Conservation (phyloP, 2,329 filamentous ascomycete genomes). For the Calonectria honghensis region DNA sequence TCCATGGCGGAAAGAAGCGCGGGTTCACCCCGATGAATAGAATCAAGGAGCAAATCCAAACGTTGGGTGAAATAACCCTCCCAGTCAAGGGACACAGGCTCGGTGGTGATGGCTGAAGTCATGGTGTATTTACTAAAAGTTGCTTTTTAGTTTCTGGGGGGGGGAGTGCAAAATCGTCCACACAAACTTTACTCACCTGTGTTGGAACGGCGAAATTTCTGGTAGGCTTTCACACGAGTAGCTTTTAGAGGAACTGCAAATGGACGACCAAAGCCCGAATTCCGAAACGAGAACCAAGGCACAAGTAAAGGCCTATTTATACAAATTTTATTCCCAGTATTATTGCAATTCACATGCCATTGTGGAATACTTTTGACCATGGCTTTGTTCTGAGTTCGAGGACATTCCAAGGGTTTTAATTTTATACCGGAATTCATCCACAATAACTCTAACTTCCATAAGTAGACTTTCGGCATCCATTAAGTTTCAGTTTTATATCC, state of each 20-base stretch:
- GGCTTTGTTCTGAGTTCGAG: not conserved
- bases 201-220: not conserved
- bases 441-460: not conserved
- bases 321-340: too few species aligned
- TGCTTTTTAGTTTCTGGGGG: not conserved
- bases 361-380: too few species aligned
- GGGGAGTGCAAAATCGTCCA: not conserved
- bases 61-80: not conserved
- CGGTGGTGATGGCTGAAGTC: not conserved
- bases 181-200: not conserved
- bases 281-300: not conserved
- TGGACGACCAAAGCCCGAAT: accelerated
- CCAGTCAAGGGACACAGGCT: not conserved
- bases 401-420: not conserved
- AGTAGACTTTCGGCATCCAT: not conserved
- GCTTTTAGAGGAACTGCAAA: not conserved
- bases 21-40: not conserved
- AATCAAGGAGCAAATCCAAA: not conserved
- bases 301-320: not conserved
- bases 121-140: not conserved
- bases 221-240: not conserved
- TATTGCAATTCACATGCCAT: not conserved
- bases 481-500: not conserved
- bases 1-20: not conserved
- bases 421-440: too few species aligned